Base-by-base conservation (phyloP, 805 yeast genomes). In the Kluyveromyces aestuarii region DNA sequence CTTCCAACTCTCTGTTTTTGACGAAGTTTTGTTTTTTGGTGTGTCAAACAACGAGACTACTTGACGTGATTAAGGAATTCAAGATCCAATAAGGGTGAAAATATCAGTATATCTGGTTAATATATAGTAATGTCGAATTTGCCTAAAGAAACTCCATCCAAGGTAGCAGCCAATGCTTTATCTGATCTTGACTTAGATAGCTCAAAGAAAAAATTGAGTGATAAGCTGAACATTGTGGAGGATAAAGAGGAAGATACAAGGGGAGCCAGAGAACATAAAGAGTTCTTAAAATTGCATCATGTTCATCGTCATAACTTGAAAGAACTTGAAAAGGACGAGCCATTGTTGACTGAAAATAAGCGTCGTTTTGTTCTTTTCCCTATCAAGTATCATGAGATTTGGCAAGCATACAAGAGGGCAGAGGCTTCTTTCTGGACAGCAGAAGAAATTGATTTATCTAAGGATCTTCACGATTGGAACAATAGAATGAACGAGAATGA, bases 371-470 rank as follows among this genome's bases (percentile, higher is more conserved):
- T 93, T 46, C 73, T 91, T 52, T 90, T 90, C 81, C 99, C 99
- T 57, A 88, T 91, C 72, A 85, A 87, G 72, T 93, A 89, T 74
- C 91, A 90, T 67, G 98, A 91, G 73, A 87, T 91, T 68, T 91
- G 98, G 98, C 96, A 91, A 71, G 90, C 95, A 77, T 91, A 91
- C 73, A 91, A 91, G 77, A 88, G 91, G 73, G 97, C 98, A 46
- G 99, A 93, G 76, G 99, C 99, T 14, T 91, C 98, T 6, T 91
- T 91, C 79, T 91, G 99, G 99, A 93, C 98, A 39, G 97, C 98
- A 44, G 99, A 91, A 75, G 99, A 93, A 73, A 89, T 91, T 57
- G 99, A 91, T 71, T 79, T 91, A 55, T 82, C 95, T 48, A 93
- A 91, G 75, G 99, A 91, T 70, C 65, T 77, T 52, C 79, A 78